Percentiles rank a stretch among this genome's conserved stretches.
Evolutionary conservation across 1,284 basidiomycete genomes (phyloP).

Genomic region (Neolentinus lepideus): DNA sequence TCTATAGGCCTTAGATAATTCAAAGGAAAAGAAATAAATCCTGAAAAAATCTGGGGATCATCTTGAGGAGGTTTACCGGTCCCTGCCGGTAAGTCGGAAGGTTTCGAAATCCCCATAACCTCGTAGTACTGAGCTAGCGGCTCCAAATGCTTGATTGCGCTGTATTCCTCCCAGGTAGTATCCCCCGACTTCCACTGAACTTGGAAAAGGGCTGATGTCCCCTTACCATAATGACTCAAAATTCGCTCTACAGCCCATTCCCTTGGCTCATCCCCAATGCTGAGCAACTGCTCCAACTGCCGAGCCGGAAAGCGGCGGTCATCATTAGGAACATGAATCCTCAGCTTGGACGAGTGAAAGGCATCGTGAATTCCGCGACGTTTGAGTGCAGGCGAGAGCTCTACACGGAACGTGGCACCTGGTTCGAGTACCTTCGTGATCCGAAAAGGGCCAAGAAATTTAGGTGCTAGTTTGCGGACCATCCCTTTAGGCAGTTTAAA

Average conservation of each 20-base stretch:
- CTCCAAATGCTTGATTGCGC: conserved; percentile 13
- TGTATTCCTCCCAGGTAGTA: conserved; percentile 20
- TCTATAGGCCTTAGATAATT: no score
- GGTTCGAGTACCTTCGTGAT: conserved; percentile 5
- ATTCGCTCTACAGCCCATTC: conserved; percentile 21
- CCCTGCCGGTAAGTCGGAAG: not conserved
- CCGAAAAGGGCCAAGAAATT: conserved; percentile 19
- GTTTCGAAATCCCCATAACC: conserved; percentile 7
- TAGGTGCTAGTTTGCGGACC: conserved; percentile 19
- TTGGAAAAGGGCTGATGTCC: conserved; percentile 16
- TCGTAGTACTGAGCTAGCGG: conserved; percentile 17
- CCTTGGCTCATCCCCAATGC: conserved; percentile 7
- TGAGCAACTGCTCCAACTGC: conserved; percentile 9
- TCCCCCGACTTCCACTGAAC: conserved; percentile 23
- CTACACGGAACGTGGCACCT: not conserved
- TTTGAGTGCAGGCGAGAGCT: conserved; percentile 5
- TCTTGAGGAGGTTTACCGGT: not conserved
- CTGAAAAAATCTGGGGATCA: not conserved
- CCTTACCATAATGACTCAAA: conserved; percentile 16
- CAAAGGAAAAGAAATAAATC: no score
- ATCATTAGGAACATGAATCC: conserved; percentile 5
- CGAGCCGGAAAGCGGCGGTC: conserved; percentile 18
- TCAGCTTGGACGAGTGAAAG: conserved; percentile 11
- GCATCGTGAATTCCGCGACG: conserved; percentile 5
- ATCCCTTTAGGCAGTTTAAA: conserved; percentile 14